Conservation (phyloP, 352 stramenopile species). For the Plasmopara halstedii region DNA sequence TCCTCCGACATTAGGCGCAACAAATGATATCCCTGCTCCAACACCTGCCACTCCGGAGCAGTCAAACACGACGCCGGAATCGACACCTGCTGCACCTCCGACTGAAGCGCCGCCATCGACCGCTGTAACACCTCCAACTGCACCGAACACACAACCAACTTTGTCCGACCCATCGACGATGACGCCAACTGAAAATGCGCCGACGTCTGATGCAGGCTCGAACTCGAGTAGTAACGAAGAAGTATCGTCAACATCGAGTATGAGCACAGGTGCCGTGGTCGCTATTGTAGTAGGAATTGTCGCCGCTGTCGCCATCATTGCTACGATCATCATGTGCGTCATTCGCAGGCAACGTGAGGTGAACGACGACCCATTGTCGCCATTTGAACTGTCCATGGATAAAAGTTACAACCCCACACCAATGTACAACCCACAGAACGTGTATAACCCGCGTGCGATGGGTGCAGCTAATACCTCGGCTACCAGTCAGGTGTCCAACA, state of each 20-base stretch:
- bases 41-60: constrained; percentile 1
- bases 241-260: constrained; percentile 28
- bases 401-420: constrained; percentile 58
- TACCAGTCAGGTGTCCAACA: constrained; percentile 20
- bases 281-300: constrained; percentile 67
- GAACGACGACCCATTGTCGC: constrained; percentile 72
- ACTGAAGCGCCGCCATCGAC: constrained; percentile 11
- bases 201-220: constrained; percentile 14
- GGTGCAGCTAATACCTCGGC: constrained; percentile 10
- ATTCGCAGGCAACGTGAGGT: constrained; percentile 46
- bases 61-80: constrained; percentile 5
- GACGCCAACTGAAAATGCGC: constrained; percentile 10
- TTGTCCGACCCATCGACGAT: constrained; percentile 17
- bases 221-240: constrained; percentile 13
- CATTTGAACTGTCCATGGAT: constrained; percentile 81
- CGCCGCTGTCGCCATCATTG: constrained; percentile 45
- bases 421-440: constrained; percentile 28
- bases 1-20: constrained; percentile 6
- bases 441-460: constrained; percentile 31
- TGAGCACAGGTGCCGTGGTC: constrained; percentile 64
- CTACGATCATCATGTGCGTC: constrained; percentile 44
- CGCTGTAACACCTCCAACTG: constrained; percentile 15
- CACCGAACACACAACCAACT: constrained; percentile 16
- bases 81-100: background rate
- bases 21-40: constrained; percentile 2